Conservation (phyloP, 2,329 filamentous ascomycete genomes). For the Monosporascus sp. region DNA sequence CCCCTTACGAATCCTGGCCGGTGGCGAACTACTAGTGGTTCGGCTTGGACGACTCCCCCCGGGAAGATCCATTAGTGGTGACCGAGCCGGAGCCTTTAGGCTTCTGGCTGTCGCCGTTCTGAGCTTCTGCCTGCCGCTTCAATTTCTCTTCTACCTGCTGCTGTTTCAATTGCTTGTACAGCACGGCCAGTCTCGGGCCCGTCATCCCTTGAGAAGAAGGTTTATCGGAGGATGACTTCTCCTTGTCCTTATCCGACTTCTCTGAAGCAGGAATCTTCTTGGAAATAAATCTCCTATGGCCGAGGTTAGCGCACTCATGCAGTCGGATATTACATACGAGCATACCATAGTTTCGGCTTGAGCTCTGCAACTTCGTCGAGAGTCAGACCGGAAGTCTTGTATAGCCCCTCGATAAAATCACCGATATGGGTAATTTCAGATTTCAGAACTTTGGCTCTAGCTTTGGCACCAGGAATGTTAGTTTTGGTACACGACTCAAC, state of each 20-base stretch:
- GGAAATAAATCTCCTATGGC: slow-evolving; percentile 28
- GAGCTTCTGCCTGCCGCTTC: slow-evolving; percentile 10
- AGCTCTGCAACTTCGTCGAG: slow-evolving; percentile 25
- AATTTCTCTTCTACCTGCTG: slow-evolving; percentile 2
- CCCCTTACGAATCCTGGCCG: not conserved
- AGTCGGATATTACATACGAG: not conserved
- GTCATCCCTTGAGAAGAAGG: slow-evolving; percentile 23
- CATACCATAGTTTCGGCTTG: slow-evolving; percentile 31
- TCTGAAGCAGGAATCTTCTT: slow-evolving; percentile 29
- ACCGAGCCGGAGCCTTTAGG: slow-evolving; percentile 16
- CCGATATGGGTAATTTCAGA: slow-evolving; percentile 29
- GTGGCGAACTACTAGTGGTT: slow-evolving; percentile 8
- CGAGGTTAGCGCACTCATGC: slow-evolving; percentile 10
- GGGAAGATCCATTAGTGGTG: slow-evolving; percentile 21
- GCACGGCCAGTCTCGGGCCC: slow-evolving; percentile 24
- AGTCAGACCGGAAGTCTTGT: slow-evolving; percentile 24
- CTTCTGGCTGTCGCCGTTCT: slow-evolving; percentile 19
- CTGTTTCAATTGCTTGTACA: slow-evolving; percentile 27
- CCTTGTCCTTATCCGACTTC: slow-evolving; percentile 20
- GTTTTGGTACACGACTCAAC: slow-evolving; percentile 28
- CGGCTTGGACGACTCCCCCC: slow-evolving; percentile 20
- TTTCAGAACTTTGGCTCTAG: slow-evolving; percentile 28
- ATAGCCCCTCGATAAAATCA: slow-evolving; percentile 28
- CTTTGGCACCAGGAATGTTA: slow-evolving; percentile 28
- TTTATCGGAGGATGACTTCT: slow-evolving; percentile 15